Conservation (phyloP, 169 alveolate species). For the Theileria annulata region DNA sequence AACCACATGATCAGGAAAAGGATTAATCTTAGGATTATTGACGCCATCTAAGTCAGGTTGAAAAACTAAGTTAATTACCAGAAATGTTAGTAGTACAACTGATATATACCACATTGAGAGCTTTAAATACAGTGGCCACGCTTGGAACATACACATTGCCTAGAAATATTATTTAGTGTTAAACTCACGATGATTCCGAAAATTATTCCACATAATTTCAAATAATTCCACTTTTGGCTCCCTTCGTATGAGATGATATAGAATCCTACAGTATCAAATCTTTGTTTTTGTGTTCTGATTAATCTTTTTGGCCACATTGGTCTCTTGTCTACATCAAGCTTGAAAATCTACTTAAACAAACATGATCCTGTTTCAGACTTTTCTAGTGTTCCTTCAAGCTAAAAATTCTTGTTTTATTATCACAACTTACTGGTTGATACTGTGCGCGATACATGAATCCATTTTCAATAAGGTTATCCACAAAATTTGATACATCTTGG, state of each 20-base stretch:
- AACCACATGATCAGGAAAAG: constrained; percentile 79
- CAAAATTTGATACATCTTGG: constrained; percentile 59
- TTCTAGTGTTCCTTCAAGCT: constrained; percentile 72
- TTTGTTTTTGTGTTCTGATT: constrained; percentile 77
- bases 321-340: constrained; percentile 49
- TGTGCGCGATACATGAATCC: constrained; percentile 78
- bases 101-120: constrained; percentile 83
- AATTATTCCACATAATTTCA: constrained; percentile 73
- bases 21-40: constrained; percentile 73
- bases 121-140: constrained; percentile 84
- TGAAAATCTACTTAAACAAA: background rate
- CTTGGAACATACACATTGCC: constrained; percentile 84
- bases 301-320: constrained; percentile 86
- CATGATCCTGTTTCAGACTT: constrained; percentile 73
- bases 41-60: constrained; percentile 28
- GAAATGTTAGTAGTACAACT: constrained; percentile 74
- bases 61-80: constrained; percentile 42
- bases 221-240: constrained; percentile 72
- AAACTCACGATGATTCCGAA: constrained; percentile 74
- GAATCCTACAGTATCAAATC: constrained; percentile 80
- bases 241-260: constrained; percentile 82
- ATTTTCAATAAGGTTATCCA: constrained; percentile 65
- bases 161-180: background rate
- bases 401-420: background rate
- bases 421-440: constrained; percentile 71